Conservation (phyloP, 2,329 filamentous ascomycete genomes). For the Raffaelea albimanens region DNA sequence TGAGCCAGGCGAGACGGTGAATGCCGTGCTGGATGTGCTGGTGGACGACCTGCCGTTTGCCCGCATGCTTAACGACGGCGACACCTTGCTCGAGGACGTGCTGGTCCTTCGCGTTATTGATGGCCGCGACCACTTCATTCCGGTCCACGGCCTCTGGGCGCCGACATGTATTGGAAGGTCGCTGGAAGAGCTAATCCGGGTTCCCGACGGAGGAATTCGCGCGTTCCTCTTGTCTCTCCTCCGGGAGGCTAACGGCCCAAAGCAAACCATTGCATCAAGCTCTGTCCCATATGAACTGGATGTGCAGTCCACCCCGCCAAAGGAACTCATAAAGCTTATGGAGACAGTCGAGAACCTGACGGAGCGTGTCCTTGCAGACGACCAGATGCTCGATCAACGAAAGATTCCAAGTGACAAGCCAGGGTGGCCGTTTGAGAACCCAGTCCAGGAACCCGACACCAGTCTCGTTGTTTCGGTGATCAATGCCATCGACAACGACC, state of each 20-base stretch:
- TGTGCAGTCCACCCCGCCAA: slow-evolving; percentile 70
- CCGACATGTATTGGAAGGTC: slow-evolving; percentile 76
- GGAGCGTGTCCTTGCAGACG: slow-evolving; percentile 49
- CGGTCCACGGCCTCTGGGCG: slow-evolving; percentile 68
- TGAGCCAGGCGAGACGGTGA: slow-evolving; percentile 75
- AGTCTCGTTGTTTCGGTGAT: slow-evolving; percentile 25
- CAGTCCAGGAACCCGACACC: neutral
- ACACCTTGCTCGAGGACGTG: slow-evolving; percentile 66
- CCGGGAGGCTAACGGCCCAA: slow-evolving; percentile 20
- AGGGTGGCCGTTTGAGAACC: slow-evolving; percentile 48
- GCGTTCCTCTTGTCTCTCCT: slow-evolving; percentile 28
- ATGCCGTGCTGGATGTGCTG: slow-evolving; percentile 57
- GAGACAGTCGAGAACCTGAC: slow-evolving; percentile 58
- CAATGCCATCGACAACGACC: slow-evolving; percentile 66
- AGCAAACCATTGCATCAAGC: slow-evolving; percentile 16
- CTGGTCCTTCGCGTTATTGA: slow-evolving; percentile 74
- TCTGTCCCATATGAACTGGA: slow-evolving; percentile 46
- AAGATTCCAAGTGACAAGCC: slow-evolving; percentile 38
- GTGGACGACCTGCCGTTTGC: slow-evolving; percentile 57
- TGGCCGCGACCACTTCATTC: slow-evolving; percentile 87
- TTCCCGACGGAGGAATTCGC: slow-evolving; percentile 73
- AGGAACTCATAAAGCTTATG: slow-evolving; percentile 82
- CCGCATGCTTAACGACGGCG: slow-evolving; percentile 61
- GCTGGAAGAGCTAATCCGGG: slow-evolving; percentile 76
- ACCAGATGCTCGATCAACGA: slow-evolving; percentile 49